Conservation (phyloP, 306 rosid genomes). For the Abrus precatorius region DNA sequence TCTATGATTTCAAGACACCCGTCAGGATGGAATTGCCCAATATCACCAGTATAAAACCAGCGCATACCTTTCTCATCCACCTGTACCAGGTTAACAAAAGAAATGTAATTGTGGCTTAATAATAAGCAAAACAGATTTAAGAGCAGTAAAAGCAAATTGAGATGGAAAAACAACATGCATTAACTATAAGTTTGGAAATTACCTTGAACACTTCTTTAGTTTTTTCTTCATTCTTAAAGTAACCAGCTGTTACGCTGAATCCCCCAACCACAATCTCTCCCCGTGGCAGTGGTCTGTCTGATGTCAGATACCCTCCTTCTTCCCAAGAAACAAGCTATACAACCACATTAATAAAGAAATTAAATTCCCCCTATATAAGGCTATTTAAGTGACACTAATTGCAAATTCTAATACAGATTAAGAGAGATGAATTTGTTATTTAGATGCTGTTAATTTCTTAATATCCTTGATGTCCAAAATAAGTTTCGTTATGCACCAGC, state of each 20-base stretch:
- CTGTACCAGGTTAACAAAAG: conserved; percentile 50
- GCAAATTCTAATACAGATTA: conserved; percentile 26
- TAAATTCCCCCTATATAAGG: conserved; percentile 32
- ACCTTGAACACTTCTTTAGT: conserved; percentile 91
- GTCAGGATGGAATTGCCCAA: conserved; percentile 86
- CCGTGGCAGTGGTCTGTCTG: conserved; percentile 95
- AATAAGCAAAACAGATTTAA: conserved; percentile 36
- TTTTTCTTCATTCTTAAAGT: conserved; percentile 84
- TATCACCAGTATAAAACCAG: conserved; percentile 91
- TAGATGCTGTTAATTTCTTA: conserved; percentile 21
- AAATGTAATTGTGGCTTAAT: conserved; percentile 22
- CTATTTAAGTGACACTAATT: neutral
- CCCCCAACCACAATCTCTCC: conserved; percentile 95
- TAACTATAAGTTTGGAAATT: conserved; percentile 26
- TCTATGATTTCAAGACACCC: conserved; percentile 95
- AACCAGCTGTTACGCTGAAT: conserved; percentile 81
- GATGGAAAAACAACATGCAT: conserved; percentile 16
- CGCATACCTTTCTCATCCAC: conserved; percentile 85
- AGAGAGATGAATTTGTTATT: conserved; percentile 20
- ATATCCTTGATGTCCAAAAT: neutral
- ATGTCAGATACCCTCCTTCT: conserved; percentile 80
- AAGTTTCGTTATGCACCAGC: conserved; percentile 15
- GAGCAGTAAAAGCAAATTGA: conserved; percentile 2
- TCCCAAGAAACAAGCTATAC: conserved; percentile 95
- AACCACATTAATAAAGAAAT: conserved; percentile 45